These are phyloP conservation scores for Cercophora samala DNA, from an alignment of 495 filamentous ascomycete species.

Conservation along the genomic window DNA sequence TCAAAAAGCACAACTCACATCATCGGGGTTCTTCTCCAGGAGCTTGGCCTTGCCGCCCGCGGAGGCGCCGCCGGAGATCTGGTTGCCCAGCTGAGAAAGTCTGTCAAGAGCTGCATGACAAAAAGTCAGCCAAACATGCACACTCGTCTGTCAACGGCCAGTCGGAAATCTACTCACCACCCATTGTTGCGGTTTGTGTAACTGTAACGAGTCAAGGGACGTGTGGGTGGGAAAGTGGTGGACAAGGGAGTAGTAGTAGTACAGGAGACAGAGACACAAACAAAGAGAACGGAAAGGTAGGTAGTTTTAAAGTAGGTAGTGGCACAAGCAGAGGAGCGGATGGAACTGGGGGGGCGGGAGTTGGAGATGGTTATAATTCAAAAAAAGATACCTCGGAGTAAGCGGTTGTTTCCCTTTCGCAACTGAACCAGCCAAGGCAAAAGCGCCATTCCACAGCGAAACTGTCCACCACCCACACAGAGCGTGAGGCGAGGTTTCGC, in stretches of 20 bases:
- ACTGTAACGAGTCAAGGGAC: background rate
- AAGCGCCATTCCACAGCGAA: conserved; percentile 18
- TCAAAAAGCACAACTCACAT: conserved; percentile 34
- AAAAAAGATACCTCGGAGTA: conserved; percentile 20
- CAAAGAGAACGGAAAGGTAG: background rate
- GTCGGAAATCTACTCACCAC: conserved; percentile 26
- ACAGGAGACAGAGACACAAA: background rate
- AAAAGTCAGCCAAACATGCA: conserved; percentile 13
- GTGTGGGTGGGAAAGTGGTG: background rate
- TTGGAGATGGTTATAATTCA: background rate
- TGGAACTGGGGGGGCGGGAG: background rate
- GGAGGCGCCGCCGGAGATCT: conserved; percentile 39
- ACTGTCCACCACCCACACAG: conserved; percentile 3
- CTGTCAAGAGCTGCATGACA: conserved; percentile 40
- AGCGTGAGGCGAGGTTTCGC: background rate
- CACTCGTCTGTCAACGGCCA: background rate
- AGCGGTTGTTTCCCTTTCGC: conserved; percentile 10
- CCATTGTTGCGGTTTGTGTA: conserved; percentile 28
- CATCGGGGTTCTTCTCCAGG: conserved; percentile 50
- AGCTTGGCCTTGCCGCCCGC: conserved; percentile 44
- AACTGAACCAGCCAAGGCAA: background rate
- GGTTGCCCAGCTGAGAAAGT: conserved; percentile 45
- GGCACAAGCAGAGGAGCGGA: background rate
- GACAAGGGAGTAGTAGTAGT: background rate
- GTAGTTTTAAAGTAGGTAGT: background rate